Evolutionary conservation across 163 green algal species (phyloP).

Genomic region (Dunaliella salina): DNA sequence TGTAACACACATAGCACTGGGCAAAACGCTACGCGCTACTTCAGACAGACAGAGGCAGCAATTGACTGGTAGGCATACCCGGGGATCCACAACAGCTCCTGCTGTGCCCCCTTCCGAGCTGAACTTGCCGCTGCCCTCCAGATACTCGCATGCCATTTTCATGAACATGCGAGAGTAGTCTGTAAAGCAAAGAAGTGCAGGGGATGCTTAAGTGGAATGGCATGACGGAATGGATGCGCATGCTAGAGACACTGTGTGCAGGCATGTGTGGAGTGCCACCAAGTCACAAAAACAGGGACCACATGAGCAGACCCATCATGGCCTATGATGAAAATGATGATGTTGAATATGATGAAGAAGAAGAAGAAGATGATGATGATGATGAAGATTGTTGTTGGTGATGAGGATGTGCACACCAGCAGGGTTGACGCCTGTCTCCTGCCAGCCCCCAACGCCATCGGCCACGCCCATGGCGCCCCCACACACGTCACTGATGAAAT

Average conservation of each 20-base stretch:
- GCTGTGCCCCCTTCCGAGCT: slow-evolving; percentile 5
- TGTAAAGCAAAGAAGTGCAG: slow-evolving; percentile 12
- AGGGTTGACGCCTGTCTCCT: slow-evolving; percentile 63
- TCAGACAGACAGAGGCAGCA: too few relatives aligned
- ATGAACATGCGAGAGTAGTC: slow-evolving; percentile 70
- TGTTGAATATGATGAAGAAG: too few relatives aligned
- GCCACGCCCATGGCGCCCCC: slow-evolving; percentile 80
- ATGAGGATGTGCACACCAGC: slow-evolving; percentile 37
- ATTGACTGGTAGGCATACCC: not conserved
- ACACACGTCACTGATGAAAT: slow-evolving; percentile 71
- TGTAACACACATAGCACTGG: too few relatives aligned
- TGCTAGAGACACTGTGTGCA: not conserved
- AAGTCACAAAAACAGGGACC: too few relatives aligned
- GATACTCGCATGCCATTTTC: slow-evolving; percentile 52
- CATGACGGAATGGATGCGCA: too few relatives aligned
- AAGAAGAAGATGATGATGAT: too few relatives aligned
- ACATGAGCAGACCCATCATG: not conserved
- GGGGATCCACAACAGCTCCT: slow-evolving; percentile 6
- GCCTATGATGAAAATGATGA: too few relatives aligned
- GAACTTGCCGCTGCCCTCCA: slow-evolving; percentile 49
- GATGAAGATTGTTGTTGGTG: too few relatives aligned
- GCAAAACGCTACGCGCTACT: too few relatives aligned
- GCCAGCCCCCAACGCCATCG: slow-evolving; percentile 68
- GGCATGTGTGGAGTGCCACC: too few relatives aligned
- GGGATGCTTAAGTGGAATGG: too few relatives aligned